Conservation (phyloP, 129 eudicot species). For the Heracleum sosnowskyi region DNA sequence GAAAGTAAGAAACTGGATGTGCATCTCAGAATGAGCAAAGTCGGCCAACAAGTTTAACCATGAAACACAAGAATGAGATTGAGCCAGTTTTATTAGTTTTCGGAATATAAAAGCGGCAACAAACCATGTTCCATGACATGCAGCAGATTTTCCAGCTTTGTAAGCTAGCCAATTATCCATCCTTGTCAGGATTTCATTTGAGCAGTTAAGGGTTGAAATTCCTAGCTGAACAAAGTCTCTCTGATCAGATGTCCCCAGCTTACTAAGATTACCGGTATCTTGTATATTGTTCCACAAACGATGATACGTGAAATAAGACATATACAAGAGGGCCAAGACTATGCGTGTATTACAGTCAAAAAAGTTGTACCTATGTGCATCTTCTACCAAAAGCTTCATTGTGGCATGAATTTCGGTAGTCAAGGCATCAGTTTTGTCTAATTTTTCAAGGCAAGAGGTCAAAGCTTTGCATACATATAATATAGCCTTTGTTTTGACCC, state of each 20-base stretch:
- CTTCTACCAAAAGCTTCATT: slow-evolving; percentile 36
- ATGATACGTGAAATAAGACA: slow-evolving; percentile 18
- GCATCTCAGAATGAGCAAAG: slow-evolving; percentile 52
- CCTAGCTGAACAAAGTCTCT: slow-evolving; percentile 30
- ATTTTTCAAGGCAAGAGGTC: slow-evolving; percentile 37
- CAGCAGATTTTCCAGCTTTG: slow-evolving; percentile 67
- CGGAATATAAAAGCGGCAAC: slow-evolving; percentile 59
- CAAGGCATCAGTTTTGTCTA: slow-evolving; percentile 24
- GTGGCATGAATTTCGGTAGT: slow-evolving; percentile 26
- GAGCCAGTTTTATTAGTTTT: slow-evolving; percentile 31
- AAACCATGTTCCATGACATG: slow-evolving; percentile 70
- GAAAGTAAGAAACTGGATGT: slow-evolving; percentile 28
- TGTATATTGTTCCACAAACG: slow-evolving; percentile 18
- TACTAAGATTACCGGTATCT: slow-evolving; percentile 10
- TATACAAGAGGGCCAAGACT: slow-evolving; percentile 35
- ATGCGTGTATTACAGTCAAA: slow-evolving; percentile 33
- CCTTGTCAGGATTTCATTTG: slow-evolving; percentile 32
- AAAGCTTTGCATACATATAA: slow-evolving; percentile 34
- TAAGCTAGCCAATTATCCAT: slow-evolving; percentile 67
- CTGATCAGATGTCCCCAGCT: slow-evolving; percentile 16
- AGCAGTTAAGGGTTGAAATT: slow-evolving; percentile 33
- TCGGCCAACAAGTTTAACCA: slow-evolving; percentile 67
- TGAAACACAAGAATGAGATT: slow-evolving; percentile 36
- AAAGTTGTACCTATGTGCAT: slow-evolving; percentile 31
- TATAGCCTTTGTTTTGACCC: slow-evolving; percentile 28